phyloP scores from a whole-genome alignment of 495 filamentous ascomycete species.

The Podospora pseudocomata region DNA sequence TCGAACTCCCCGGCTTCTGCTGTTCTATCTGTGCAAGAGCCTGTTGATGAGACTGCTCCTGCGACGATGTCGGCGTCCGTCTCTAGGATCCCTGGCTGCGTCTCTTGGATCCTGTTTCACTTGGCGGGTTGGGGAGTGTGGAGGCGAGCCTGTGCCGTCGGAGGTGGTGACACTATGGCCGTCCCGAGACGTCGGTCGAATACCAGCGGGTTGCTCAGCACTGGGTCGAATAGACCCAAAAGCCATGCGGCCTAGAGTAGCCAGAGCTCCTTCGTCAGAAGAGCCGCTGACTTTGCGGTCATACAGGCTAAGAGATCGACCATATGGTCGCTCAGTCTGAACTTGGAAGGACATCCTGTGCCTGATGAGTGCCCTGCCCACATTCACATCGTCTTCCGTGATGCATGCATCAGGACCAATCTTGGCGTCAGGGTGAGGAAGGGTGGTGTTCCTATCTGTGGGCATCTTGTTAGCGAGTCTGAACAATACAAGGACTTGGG shows the following conservation, averaged over 20 bases:
- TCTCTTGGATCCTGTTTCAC: constrained; percentile 10
- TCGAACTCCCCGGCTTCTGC: background rate
- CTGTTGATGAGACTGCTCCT: constrained; percentile 18
- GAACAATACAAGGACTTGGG: background rate
- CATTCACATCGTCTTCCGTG: constrained; percentile 31
- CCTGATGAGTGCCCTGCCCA: constrained; percentile 22
- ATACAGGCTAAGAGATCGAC: constrained; percentile 10
- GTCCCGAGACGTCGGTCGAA: constrained; percentile 18
- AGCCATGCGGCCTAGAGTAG: constrained; percentile 20
- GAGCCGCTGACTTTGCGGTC: background rate
- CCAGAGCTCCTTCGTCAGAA: constrained; percentile 11
- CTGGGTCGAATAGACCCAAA: constrained; percentile 20
- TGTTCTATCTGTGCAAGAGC: constrained; percentile 23
- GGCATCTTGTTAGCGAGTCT: background rate
- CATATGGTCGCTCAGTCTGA: constrained; percentile 5
- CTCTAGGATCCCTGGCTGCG: background rate
- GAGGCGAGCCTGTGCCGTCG: constrained; percentile 18
- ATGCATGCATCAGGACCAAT: constrained; percentile 33
- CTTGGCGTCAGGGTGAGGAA: constrained; percentile 38
- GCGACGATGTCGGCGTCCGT: constrained; percentile 5
- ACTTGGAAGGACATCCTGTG: constrained; percentile 29
- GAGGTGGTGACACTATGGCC: constrained; percentile 18
- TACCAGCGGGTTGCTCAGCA: constrained; percentile 1
- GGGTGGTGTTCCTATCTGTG: constrained; percentile 33
- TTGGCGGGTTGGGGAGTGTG: constrained; percentile 13